These are phyloP conservation scores for Filobasidium floriforme DNA, from an alignment of 768 basidiomycete species.

Conservation along the genomic window DNA sequence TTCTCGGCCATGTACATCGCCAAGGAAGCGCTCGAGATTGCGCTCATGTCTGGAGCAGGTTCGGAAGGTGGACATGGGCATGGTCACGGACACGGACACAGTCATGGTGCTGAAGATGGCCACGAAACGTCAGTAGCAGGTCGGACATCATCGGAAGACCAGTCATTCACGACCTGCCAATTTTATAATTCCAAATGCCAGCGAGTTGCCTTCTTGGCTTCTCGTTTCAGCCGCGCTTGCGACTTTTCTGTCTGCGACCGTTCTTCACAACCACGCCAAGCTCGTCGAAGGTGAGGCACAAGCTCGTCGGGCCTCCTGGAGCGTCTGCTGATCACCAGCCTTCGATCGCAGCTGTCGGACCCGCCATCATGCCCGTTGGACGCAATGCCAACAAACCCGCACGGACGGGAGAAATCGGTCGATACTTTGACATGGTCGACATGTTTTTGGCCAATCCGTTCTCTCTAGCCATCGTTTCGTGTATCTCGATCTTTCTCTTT, in stretches of 20 bases:
- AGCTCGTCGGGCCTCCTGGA: background rate
- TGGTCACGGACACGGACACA: conserved; percentile 47
- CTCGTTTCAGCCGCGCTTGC: conserved; percentile 29
- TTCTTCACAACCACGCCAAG: conserved; percentile 45
- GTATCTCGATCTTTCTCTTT: conserved; percentile 54
- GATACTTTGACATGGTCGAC: conserved; percentile 5
- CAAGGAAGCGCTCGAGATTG: conserved; percentile 91
- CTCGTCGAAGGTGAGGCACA: conserved; percentile 43
- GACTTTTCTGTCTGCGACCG: conserved; percentile 36
- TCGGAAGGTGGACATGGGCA: conserved; percentile 55
- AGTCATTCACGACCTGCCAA: background rate
- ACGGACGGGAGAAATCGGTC: background rate
- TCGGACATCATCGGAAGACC: background rate
- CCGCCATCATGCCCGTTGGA: conserved; percentile 30
- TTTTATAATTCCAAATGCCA: conserved; percentile 21
- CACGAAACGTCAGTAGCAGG: background rate
- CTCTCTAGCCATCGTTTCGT: conserved; percentile 54
- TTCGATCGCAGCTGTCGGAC: conserved; percentile 34
- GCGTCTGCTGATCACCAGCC: conserved; percentile 10
- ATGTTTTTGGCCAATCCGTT: conserved; percentile 65
- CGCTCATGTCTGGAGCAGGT: conserved; percentile 54
- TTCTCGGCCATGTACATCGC: conserved; percentile 93
- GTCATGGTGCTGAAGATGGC: conserved; percentile 7
- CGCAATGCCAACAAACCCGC: conserved; percentile 9
- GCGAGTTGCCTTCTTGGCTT: conserved; percentile 30